Evolutionary conservation across 78 protist species (phyloP).

Genomic region (Dictyostelium intermedium): DNA sequence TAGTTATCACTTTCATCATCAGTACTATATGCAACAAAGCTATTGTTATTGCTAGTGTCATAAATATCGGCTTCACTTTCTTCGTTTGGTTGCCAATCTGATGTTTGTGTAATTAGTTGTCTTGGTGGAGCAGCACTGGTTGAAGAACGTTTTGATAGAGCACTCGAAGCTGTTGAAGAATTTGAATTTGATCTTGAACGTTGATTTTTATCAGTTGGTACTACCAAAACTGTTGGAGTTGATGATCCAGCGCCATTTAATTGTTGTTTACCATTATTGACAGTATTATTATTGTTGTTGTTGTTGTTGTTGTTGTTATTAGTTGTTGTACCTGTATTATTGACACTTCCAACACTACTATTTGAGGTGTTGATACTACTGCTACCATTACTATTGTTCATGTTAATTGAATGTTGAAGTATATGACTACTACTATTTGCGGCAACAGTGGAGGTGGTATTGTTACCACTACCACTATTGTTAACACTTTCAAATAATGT

Average conservation of each 20-base stretch:
- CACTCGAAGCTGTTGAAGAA: neutral
- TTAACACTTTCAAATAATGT: neutral
- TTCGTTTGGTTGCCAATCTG: slow-evolving; percentile 78
- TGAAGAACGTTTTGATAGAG: neutral
- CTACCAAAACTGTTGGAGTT: neutral
- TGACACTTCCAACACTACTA: neutral
- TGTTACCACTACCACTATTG: neutral
- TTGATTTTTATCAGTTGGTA: neutral
- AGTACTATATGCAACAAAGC: slow-evolving; percentile 17
- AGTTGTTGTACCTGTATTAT: neutral
- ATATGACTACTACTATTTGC: neutral
- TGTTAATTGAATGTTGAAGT: neutral
- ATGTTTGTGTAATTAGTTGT: neutral
- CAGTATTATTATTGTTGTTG: neutral
- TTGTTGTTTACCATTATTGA: neutral
- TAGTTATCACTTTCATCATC: slow-evolving; percentile 27
- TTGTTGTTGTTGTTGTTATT: neutral
- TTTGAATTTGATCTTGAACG: slow-evolving; percentile 9
- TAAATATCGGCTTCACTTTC: slow-evolving; percentile 37
- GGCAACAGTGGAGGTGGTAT: neutral
- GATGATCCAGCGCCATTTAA: neutral
- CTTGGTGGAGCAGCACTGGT: slow-evolving; percentile 23
- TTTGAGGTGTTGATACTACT: neutral
- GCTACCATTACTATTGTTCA: neutral
- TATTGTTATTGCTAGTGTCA: neutral